These are phyloP conservation scores for Sporothrix dimorphospora DNA, from an alignment of 2,329 filamentous ascomycete species.

Conservation along the genomic window DNA sequence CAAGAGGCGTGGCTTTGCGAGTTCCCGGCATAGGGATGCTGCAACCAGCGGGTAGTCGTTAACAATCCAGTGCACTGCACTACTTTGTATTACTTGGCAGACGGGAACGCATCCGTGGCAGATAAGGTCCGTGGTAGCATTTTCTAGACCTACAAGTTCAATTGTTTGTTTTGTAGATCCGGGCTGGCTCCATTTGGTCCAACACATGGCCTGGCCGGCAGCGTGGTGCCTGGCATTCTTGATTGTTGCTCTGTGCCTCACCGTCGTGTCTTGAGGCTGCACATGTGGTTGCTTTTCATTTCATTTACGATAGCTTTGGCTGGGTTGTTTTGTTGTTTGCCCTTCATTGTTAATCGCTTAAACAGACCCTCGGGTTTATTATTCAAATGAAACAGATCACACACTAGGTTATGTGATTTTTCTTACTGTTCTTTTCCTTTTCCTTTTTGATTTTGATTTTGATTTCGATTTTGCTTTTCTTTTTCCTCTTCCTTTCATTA, in stretches of 20 bases:
- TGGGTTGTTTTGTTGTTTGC: not conserved
- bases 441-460: too few relatives aligned
- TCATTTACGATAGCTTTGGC: not conserved
- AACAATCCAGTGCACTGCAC: not conserved
- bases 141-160: not conserved
- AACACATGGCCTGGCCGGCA: not conserved
- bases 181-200: not conserved
- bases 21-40: not conserved
- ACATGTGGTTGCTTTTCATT: not conserved
- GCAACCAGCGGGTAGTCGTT: conserved; percentile 5
- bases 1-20: conserved; percentile 13
- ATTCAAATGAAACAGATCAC: too few relatives aligned
- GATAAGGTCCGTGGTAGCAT: not conserved
- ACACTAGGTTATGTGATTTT: too few relatives aligned
- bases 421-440: too few relatives aligned
- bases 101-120: not conserved
- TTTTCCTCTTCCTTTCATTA: too few relatives aligned
- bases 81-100: conserved; percentile 4
- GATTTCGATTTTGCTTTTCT: too few relatives aligned
- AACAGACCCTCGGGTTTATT: too few relatives aligned
- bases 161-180: conserved; percentile 20
- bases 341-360: too few relatives aligned
- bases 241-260: not conserved
- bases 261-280: not conserved
- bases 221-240: conserved; percentile 9